Conservation (phyloP, 257 asterid genomes). For the Pogostemon cablin region DNA sequence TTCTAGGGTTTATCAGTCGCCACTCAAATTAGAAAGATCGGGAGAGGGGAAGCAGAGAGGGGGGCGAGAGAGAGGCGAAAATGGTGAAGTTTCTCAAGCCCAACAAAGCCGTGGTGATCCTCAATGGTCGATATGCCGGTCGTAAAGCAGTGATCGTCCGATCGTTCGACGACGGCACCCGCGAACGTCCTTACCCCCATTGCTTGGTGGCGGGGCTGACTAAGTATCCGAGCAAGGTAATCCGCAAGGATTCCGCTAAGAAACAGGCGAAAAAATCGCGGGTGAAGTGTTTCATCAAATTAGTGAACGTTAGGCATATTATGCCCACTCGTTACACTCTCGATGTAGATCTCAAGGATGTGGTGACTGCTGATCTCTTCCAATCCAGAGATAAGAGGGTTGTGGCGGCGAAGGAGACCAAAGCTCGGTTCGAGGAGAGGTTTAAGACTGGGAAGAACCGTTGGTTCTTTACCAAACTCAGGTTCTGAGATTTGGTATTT, state of each 20-base stretch:
- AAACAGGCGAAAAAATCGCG: slow-evolving; percentile 53
- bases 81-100: slow-evolving; percentile 53
- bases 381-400: slow-evolving; percentile 45
- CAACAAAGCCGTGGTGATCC: slow-evolving; percentile 46
- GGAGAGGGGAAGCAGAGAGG: not conserved
- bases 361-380: slow-evolving; percentile 29
- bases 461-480: slow-evolving; percentile 50
- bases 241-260: slow-evolving; percentile 52
- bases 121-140: slow-evolving; percentile 46
- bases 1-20: slow-evolving; percentile 20
- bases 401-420: slow-evolving; percentile 43
- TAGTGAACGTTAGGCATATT: slow-evolving; percentile 47
- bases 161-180: slow-evolving; percentile 46
- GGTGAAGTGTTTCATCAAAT: slow-evolving; percentile 45
- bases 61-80: slow-evolving; percentile 7
- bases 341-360: slow-evolving; percentile 49
- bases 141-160: slow-evolving; percentile 40
- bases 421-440: slow-evolving; percentile 46
- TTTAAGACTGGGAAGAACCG: slow-evolving; percentile 53
- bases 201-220: slow-evolving; percentile 46
- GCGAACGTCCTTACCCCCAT: slow-evolving; percentile 52
- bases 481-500: slow-evolving; percentile 31
- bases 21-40: not conserved
- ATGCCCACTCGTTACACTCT: slow-evolving; percentile 58
- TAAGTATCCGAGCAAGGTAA: slow-evolving; percentile 49